Percentiles rank a stretch among this genome's conserved stretches.
phyloP scores from a whole-genome alignment of 2,329 filamentous ascomycete species.

The Pseudogymnoascus sp. region DNA sequence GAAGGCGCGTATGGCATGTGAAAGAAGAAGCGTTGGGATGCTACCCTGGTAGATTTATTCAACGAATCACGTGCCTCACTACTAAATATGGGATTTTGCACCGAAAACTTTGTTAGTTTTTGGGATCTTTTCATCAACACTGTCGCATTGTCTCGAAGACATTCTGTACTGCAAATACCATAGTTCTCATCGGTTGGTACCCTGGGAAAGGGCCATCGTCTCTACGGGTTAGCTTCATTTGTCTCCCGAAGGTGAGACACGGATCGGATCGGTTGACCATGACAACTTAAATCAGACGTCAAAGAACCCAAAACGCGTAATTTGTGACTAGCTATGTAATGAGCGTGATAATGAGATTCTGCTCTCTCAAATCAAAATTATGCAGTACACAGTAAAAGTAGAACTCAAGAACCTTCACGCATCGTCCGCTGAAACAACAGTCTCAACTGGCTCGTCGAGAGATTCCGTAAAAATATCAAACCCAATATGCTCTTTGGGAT shows the following conservation, averaged over 20 bases:
- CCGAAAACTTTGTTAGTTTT: neutral
- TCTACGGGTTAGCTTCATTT: neutral
- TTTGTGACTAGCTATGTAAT: neutral
- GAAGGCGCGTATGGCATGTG: constrained; percentile 4
- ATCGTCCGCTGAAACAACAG: neutral
- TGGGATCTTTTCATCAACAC: neutral
- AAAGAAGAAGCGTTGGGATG: constrained; percentile 6
- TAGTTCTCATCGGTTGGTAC: neutral
- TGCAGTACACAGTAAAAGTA: too few relatives aligned
- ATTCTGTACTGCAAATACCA: neutral
- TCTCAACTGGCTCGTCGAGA: neutral
- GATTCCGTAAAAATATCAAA: neutral
- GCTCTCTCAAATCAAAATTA: neutral
- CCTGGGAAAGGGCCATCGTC: neutral
- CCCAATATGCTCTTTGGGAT: neutral
- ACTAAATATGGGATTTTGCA: neutral
- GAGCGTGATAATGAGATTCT: neutral
- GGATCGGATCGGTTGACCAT: neutral
- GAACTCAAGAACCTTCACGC: neutral
- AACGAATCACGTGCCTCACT: neutral
- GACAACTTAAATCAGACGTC: neutral
- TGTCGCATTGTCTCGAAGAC: neutral
- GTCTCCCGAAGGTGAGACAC: neutral
- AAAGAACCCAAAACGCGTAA: neutral
- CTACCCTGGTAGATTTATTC: neutral